Evolutionary conservation across 2,329 filamentous ascomycete genomes (phyloP), one percentile per base, ranked within the genome.

Genomic region (Microdochium paspali): DNA sequence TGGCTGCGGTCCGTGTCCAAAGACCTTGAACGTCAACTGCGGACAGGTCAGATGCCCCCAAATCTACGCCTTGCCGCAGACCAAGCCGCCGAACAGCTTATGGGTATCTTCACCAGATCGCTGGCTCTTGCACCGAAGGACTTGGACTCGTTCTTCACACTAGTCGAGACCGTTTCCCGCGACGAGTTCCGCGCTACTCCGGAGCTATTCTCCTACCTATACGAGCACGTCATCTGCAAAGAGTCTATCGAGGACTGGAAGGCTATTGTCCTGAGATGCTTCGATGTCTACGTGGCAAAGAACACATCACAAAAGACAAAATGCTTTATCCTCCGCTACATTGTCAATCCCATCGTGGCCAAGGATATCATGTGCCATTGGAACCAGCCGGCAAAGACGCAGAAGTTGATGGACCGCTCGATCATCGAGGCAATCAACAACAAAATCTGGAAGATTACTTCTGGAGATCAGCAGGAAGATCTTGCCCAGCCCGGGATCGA

Each of bases 341-440:
- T 98, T 26, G 87, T 96, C 54, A 98, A 97, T 58, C 94, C 93
- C 0, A 95, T 97, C 32, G 80, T 99, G 47, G 90, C 91, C 3
- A 95, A 91, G 86, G 93, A 98, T 66, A 84, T 95, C 32, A 91
- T 93, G 79, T 82, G 85, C 23, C 84, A 86, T 49, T 93, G 88
- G 76, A 76, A 80, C 64, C 73, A 70, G 50, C 73, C 72, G 47
- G 66, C 70, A 35, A 72, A 75, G 32, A 77, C 76, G 3, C 85
- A 82, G 13, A 84, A 82, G 49, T 71, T 98, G 20, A 86, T 97
- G 67, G 90, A 98, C 62, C 85, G 84, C 61, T 73, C 80, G 44
- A 82, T 98, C 67, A 90, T 93, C 28, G 90, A 96, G 51, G 85
- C 87, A 9, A 87, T 98, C 51, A 90, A 94, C 63, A 84, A 84